A percentile compares a stretch with the other conserved stretches of the same genome.
phyloP scores from a whole-genome alignment of 2,329 filamentous ascomycete species.

The Elsinoe australis region DNA sequence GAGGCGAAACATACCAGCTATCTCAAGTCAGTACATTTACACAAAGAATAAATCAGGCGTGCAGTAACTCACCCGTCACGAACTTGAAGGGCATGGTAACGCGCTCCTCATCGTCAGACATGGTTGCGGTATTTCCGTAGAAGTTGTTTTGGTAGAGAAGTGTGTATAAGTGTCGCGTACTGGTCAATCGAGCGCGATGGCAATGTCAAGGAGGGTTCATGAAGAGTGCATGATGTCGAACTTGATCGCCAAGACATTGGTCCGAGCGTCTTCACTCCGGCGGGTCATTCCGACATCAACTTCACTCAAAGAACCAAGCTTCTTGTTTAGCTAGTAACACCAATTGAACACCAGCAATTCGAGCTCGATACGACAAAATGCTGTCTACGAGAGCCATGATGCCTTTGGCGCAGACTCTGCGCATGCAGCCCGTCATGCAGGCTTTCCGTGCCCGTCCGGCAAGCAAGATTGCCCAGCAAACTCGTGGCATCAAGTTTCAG shows the following conservation, averaged over 20 bases:
- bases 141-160: slow-evolving; percentile 18
- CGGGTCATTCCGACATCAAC: slow-evolving; percentile 9
- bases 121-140: slow-evolving; percentile 50
- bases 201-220: slow-evolving; percentile 1
- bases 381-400: slow-evolving; percentile 9
- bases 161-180: slow-evolving; percentile 10
- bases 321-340: background rate
- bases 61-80: slow-evolving; percentile 73
- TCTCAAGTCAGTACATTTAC: too few relatives aligned
- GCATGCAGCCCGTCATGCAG: slow-evolving; percentile 19
- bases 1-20: slow-evolving; percentile 28
- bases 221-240: slow-evolving; percentile 14
- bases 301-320: background rate
- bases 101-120: slow-evolving; percentile 82
- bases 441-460: slow-evolving; percentile 17
- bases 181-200: background rate
- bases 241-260: slow-evolving; percentile 9
- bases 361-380: background rate
- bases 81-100: slow-evolving; percentile 99
- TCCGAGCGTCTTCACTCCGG: slow-evolving; percentile 1
- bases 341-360: background rate
- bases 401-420: slow-evolving; percentile 28
- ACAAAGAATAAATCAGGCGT: too few relatives aligned
- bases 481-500: slow-evolving; percentile 27
- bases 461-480: slow-evolving; percentile 24